Evolutionary conservation across 306 rosid genomes (phyloP), one percentile per base, ranked within the genome.

Genomic region (Aeschynomene evenia): DNA sequence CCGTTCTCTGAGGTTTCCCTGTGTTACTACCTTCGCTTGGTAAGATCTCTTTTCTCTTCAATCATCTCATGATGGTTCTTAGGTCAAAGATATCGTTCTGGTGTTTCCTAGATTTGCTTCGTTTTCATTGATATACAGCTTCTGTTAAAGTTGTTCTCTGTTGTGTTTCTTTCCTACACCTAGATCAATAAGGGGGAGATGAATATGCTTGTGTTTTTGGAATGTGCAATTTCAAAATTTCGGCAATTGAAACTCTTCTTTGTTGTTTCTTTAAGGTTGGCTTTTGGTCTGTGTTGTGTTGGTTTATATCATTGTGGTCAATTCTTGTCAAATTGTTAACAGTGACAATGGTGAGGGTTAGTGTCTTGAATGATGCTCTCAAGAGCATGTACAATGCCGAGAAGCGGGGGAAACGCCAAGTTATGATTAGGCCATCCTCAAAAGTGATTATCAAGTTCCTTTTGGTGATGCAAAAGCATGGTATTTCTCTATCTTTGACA

Each of bases 321-420:
- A 71, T 36, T 26, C 7, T 7, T 72, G 14, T 71, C 42, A 36
- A 56, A 56, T 77, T 71, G 18, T 14, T 72, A 4, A 57, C 78
- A 78, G 82, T 72, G 74, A 78, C 31, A 57, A 78, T 78, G 82
- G 82, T 78, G 78, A 78, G 82, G 82, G 77, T 78, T 18, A 78
- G 82, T 21, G 82, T 78, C 22, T 66, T 78, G 82, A 78, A 78
- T 72, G 82, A 78, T 78, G 82, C 82, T 71, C 82, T 78, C 51
- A 78, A 78, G 82, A 71, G 82, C 70, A 78, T 78, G 82, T 78
- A 78, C 65, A 78, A 78, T 78, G 82, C 82, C 4, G 82, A 78
- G 70, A 78, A 78, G 42, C 46, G 82, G 51, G 82, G 82, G 29
- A 78, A 78, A 46, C 82, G 82, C 19, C 82, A 78, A 59, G 82